Evolutionary conservation across 345 rosid genomes (phyloP).

Genomic region (Citrus hindsii): DNA sequence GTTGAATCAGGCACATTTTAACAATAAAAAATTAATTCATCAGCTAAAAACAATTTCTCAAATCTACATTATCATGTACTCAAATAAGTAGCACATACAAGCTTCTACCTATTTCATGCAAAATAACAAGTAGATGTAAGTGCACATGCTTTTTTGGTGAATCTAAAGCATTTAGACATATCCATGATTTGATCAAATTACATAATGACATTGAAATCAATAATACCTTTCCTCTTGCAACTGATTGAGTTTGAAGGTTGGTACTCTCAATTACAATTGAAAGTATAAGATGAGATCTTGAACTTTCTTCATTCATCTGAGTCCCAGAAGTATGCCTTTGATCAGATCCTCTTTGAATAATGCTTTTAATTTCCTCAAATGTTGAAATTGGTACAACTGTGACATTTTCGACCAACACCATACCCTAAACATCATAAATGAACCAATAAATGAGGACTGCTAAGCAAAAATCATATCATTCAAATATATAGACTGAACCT

Average conservation of each 20-base stretch:
- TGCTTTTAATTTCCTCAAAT: conserved; percentile 61
- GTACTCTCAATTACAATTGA: conserved; percentile 89
- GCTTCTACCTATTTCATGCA: neutral
- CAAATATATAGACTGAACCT: neutral
- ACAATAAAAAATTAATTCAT: neutral
- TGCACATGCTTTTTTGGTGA: neutral
- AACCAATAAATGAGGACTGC: conserved; percentile 10
- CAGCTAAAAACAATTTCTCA: neutral
- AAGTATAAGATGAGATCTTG: conserved; percentile 90
- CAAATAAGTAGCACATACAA: neutral
- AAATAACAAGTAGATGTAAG: neutral
- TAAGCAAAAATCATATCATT: neutral
- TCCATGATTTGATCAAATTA: conserved; percentile 2
- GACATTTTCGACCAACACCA: conserved; percentile 87
- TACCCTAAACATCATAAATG: conserved; percentile 57
- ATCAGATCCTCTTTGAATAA: conserved; percentile 81
- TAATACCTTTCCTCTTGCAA: conserved; percentile 89
- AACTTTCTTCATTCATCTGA: conserved; percentile 95
- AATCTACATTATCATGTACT: neutral
- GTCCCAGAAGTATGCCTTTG: conserved; percentile 84
- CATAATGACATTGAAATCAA: neutral
- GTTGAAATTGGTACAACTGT: conserved; percentile 69
- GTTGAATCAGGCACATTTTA: neutral
- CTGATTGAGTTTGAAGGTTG: conserved; percentile 88
- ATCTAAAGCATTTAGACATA: neutral